Evolutionary conservation across 2,329 filamentous ascomycete species (phyloP).

Genomic region (Ophiobolus disseminans): DNA sequence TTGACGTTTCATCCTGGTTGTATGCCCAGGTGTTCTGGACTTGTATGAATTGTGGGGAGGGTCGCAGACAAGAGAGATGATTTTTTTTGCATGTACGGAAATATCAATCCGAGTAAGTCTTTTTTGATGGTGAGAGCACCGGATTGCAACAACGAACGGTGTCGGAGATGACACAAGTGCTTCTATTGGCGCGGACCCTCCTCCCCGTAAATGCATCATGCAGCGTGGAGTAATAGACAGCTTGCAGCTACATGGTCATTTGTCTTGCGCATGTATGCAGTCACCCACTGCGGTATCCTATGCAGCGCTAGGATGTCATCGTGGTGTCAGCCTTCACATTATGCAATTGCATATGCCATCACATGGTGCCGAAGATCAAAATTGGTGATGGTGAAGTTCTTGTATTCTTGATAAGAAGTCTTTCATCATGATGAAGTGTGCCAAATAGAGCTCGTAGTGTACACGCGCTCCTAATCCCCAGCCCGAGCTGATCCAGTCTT

Average conservation of each 20-base stretch:
- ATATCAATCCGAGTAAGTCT: background rate
- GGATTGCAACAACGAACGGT: background rate
- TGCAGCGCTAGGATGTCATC: no score
- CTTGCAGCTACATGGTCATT: no score
- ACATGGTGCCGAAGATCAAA: background rate
- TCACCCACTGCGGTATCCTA: no score
- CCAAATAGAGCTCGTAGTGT: no score
- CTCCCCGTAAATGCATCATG: background rate
- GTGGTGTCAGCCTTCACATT: no score
- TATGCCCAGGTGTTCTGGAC: background rate
- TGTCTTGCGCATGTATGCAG: no score
- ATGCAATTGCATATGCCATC: background rate
- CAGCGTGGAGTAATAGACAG: no score
- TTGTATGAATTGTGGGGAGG: no score
- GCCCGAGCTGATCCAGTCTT: background rate
- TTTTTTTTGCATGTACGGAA: background rate
- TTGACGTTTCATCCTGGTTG: background rate
- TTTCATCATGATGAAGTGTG: no score
- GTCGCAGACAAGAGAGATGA: no score
- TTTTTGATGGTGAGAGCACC: background rate
- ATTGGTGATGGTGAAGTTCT: background rate
- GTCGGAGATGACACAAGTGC: no score
- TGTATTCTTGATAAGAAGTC: no score
- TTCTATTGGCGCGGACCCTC: conserved; percentile 1
- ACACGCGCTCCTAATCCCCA: background rate